Evolutionary conservation across 2,329 filamentous ascomycete genomes (phyloP), one percentile per base, ranked within the genome.

Genomic region (Zymoseptoria passerinii): DNA sequence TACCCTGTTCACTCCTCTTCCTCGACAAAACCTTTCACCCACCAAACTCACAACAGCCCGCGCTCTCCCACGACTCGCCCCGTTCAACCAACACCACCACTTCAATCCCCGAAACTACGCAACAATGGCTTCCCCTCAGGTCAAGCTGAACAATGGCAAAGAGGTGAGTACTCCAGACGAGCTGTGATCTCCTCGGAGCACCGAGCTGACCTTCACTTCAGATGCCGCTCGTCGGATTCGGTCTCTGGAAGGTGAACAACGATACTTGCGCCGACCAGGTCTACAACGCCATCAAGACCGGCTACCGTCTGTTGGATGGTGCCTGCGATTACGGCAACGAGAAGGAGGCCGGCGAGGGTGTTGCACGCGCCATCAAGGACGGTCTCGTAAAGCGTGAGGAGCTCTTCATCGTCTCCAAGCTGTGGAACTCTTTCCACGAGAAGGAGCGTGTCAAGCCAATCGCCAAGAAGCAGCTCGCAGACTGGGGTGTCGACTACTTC

Each of bases 341-440:
- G 75, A 83, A 83, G 66, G 88, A 91, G 74, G 84, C 82, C 64
- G 89, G 89, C 59, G 77, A 91, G 72, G 89, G 89, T 68, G 81
- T 92, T 52, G 83, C 85, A 60, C 87, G 87, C 66, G 89, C 89
- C 69, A 90, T 94, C 76, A 82, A 87, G 71, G 89, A 94, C 8
- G 88, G 89, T 50, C 74, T 92, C 59, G 88, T 92, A 67, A 90
- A 86, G 79, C 87, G 89, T 60, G 84, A 89, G 75, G 90, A 96
- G 23, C 87, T 95, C 72, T 95, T 95, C 83, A 85, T 96, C 71
- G 88, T 92, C 64, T 90, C 87, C 75, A 96, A 95, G 81, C 86
- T 96, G 59, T 95, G 91, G 90, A 91, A 92, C 79, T 86, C 86
- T 65, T 95, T 91, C 83, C 90, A 95, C 80, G 87, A 92, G 69